These are phyloP conservation scores for Ammopiptanthus mongolicus DNA, from an alignment of 306 rosid genomes.

Conservation along the genomic window DNA sequence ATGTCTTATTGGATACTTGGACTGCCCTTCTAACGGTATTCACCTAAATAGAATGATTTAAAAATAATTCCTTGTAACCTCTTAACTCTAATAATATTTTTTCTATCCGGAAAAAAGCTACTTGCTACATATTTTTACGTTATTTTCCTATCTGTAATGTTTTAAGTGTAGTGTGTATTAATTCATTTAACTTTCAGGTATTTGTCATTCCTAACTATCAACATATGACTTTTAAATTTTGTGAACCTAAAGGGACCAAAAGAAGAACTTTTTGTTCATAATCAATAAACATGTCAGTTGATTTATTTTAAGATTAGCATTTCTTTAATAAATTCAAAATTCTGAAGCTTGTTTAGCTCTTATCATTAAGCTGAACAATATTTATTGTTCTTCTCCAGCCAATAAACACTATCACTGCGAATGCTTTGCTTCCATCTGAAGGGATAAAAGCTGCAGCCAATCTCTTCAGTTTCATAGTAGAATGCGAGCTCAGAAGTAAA, in stretches of 20 bases:
- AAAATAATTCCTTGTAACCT: slow-evolving; percentile 9
- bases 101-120: background rate
- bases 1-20: slow-evolving; percentile 84
- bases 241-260: slow-evolving; percentile 10
- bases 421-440: slow-evolving; percentile 68
- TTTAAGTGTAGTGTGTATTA: background rate
- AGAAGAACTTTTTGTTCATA: slow-evolving; percentile 2
- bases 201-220: background rate
- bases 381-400: slow-evolving; percentile 52
- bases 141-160: background rate
- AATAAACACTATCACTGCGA: slow-evolving; percentile 45
- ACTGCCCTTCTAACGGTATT: slow-evolving; percentile 75
- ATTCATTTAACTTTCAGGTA: background rate
- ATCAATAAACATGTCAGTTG: background rate
- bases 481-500: slow-evolving; percentile 79
- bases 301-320: slow-evolving; percentile 11
- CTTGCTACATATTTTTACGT: background rate
- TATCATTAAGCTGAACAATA: slow-evolving; percentile 7
- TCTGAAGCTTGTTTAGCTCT: slow-evolving; percentile 15
- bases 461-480: slow-evolving; percentile 76
- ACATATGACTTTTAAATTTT: background rate
- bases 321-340: slow-evolving; percentile 8
- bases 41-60: slow-evolving; percentile 10
- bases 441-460: slow-evolving; percentile 70
- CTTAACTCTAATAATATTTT: background rate